These are phyloP conservation scores for Cyclotella cryptica DNA, from an alignment of 108 stramenopile species.

Conservation along the genomic window DNA sequence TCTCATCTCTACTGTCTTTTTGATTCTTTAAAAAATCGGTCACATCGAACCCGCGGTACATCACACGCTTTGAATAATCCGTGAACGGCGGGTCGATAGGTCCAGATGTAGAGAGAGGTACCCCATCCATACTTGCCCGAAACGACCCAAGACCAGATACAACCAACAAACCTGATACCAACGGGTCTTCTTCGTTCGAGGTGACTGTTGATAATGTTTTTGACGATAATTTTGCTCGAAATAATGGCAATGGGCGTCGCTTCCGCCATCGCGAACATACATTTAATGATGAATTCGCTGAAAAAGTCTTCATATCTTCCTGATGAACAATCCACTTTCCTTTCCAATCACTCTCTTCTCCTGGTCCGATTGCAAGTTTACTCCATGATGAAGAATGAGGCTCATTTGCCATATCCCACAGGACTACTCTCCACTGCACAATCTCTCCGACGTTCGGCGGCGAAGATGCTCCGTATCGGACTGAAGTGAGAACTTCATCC, in stretches of 20 bases:
- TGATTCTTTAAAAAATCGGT: constrained; percentile 15
- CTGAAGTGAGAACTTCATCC: background rate
- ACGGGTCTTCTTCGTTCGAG: constrained; percentile 9
- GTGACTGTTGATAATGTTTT: background rate
- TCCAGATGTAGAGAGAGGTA: constrained; percentile 41
- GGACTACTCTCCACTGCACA: constrained; percentile 10
- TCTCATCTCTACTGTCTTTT: constrained; percentile 1
- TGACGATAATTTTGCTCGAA: constrained; percentile 19
- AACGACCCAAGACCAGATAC: constrained; percentile 48
- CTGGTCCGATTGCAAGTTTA: constrained; percentile 26
- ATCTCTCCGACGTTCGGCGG: constrained; percentile 13
- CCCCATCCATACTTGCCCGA: constrained; percentile 43
- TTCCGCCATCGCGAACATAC: constrained; percentile 3
- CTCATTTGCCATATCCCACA: constrained; percentile 3
- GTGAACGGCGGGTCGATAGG: constrained; percentile 50
- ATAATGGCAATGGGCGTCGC: constrained; percentile 30
- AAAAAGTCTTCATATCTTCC: constrained; percentile 33
- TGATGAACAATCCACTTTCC: constrained; percentile 42
- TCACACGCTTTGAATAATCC: constrained; percentile 45
- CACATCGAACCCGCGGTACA: constrained; percentile 50
- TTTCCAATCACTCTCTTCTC: constrained; percentile 30
- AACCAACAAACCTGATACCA: constrained; percentile 41
- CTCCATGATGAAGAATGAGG: constrained; percentile 15
- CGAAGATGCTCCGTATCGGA: background rate
- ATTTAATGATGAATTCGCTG: background rate